Conservation (phyloP, 1,284 basidiomycete genomes). For the Coriolopsis trogii region DNA sequence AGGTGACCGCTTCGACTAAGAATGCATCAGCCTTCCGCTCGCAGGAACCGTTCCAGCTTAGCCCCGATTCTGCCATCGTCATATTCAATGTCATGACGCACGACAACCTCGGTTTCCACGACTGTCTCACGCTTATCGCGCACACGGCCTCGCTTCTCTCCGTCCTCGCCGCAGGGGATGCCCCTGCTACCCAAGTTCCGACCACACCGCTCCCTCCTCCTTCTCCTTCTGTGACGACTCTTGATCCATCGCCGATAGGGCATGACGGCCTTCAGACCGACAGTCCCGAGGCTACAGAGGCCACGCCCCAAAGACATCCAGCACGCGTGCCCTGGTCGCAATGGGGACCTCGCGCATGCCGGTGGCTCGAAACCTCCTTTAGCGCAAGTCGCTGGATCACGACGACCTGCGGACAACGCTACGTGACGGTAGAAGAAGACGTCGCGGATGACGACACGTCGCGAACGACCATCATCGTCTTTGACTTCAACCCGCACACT, state of each 20-base stretch:
- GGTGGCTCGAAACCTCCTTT: slow-evolving; percentile 25
- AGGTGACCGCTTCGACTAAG: slow-evolving; percentile 14
- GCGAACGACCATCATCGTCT: slow-evolving; percentile 23
- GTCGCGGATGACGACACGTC: slow-evolving; percentile 12
- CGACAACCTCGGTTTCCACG: slow-evolving; percentile 19
- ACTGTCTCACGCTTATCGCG: slow-evolving; percentile 27
- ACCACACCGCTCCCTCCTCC: background rate
- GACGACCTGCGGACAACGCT: slow-evolving; percentile 30
- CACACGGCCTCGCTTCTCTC: slow-evolving; percentile 26
- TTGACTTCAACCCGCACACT: slow-evolving; percentile 29
- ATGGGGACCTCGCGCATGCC: slow-evolving; percentile 26
- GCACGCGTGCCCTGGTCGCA: slow-evolving; percentile 20
- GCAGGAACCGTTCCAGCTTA: slow-evolving; percentile 22
- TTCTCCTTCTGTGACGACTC: background rate
- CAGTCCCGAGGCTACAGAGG: too few species aligned
- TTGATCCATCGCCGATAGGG: too few species aligned
- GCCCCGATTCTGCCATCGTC: slow-evolving; percentile 23
- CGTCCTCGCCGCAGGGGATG: slow-evolving; percentile 3
- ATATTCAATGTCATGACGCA: slow-evolving; percentile 29
- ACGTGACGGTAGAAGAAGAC: slow-evolving; percentile 26
- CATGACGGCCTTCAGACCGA: too few species aligned
- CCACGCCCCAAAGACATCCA: too few species aligned
- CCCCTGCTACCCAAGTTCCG: background rate
- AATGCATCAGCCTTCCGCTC: slow-evolving; percentile 10
- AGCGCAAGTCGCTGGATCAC: slow-evolving; percentile 30